phyloP scores from a whole-genome alignment of 345 rosid species.

The Aethionema arabicum region DNA sequence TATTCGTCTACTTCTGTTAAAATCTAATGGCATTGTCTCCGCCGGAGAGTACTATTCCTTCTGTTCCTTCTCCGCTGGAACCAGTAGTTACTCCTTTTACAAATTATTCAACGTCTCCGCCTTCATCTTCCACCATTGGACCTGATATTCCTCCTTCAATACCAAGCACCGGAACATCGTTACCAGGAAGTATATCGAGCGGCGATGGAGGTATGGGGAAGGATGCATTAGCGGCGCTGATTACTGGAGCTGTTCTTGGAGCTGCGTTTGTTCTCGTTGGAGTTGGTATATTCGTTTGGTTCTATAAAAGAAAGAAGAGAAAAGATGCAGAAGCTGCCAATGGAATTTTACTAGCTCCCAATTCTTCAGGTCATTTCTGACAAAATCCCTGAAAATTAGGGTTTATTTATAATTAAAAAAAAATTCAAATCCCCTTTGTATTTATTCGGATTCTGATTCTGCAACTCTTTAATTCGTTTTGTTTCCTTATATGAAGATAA shows the following conservation, averaged over 20 bases:
- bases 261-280: slow-evolving; percentile 30
- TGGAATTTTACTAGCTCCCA: not conserved
- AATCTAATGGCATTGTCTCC: slow-evolving; percentile 25
- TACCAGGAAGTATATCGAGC: not conserved
- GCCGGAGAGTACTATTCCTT: slow-evolving; percentile 24
- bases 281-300: slow-evolving; percentile 28
- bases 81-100: slow-evolving; percentile 19
- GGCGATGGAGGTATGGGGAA: not conserved
- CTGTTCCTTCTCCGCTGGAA: slow-evolving; percentile 11
- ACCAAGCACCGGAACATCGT: not conserved
- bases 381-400: slow-evolving; percentile 21
- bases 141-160: not conserved
- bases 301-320: slow-evolving; percentile 25
- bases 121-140: slow-evolving; percentile 12
- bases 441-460: slow-evolving; percentile 11
- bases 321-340: slow-evolving; percentile 28
- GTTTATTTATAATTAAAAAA: slow-evolving; percentile 7
- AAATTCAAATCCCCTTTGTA: slow-evolving; percentile 26
- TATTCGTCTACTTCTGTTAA: not conserved
- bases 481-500: no score
- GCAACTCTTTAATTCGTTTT: no score
- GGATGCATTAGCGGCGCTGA: slow-evolving; percentile 3
- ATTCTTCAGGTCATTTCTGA: not conserved
- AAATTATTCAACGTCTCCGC: not conserved
- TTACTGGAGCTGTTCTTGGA: slow-evolving; percentile 24